Evolutionary conservation across 2,329 filamentous ascomycete species (phyloP).

Genomic region (Penicillium sp.): DNA sequence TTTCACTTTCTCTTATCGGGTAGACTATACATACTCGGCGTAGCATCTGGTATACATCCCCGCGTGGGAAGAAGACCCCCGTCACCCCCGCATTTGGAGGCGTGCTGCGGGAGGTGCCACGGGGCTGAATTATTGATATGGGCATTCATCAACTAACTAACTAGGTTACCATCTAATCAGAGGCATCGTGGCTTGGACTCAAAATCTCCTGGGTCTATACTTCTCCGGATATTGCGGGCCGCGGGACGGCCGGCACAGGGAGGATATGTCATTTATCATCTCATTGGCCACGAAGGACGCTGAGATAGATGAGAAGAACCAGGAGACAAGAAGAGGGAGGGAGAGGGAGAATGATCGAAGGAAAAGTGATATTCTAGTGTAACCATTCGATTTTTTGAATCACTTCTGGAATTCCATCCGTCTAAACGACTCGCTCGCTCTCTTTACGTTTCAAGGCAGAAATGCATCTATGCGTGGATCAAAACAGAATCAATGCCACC

Average conservation of each 20-base stretch:
- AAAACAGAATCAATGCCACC: conserved; percentile 2
- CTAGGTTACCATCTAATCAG: no score
- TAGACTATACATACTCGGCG: no score
- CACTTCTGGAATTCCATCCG: conserved; percentile 1
- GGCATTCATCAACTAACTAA: no score
- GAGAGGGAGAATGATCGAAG: no score
- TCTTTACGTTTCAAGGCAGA: conserved; percentile 16
- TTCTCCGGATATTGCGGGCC: neutral
- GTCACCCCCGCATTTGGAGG: conserved; percentile 10
- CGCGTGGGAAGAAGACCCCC: neutral
- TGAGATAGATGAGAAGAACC: no score
- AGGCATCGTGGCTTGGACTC: neutral
- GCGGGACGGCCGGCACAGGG: neutral
- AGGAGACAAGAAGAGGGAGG: no score
- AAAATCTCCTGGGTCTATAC: neutral
- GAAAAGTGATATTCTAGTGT: no score
- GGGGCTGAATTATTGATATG: no score
- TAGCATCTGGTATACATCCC: neutral
- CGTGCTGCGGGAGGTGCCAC: neutral
- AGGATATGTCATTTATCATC: neutral
- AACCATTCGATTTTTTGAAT: no score
- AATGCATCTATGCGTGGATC: conserved; percentile 20
- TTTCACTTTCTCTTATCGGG: no score
- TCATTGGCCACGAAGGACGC: no score
- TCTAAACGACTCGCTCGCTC: conserved; percentile 4